A percentile compares a stretch with the other conserved stretches of the same genome.
phyloP scores from a whole-genome alignment of 371 early-diverging fungal genomes.

The Mortierella sp. region DNA sequence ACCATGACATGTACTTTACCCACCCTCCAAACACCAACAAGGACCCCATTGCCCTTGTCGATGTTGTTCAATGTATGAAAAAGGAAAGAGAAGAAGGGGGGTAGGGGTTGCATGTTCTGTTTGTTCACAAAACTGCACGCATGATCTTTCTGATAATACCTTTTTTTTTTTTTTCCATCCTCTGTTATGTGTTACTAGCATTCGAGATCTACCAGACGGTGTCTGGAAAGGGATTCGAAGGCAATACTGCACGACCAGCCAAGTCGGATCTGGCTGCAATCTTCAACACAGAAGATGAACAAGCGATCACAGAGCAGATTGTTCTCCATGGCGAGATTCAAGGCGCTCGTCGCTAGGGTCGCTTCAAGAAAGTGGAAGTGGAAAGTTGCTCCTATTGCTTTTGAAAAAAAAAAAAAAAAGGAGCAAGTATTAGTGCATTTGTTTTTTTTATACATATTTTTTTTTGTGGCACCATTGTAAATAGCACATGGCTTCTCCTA shows the following conservation, averaged over 20 bases:
- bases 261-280: constrained; percentile 29
- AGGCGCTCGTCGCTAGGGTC: neutral
- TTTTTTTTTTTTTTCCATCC: neutral
- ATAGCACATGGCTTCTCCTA: neutral
- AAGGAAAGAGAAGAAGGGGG: no score
- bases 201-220: constrained; percentile 36
- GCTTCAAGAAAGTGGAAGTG: no score
- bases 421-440: neutral
- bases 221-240: constrained; percentile 43
- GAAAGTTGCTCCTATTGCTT: no score
- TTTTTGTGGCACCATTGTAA: neutral
- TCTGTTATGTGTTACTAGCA: constrained; percentile 7
- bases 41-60: constrained; percentile 27
- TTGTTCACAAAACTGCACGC: constrained; percentile 2
- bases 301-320: constrained; percentile 34
- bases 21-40: no score
- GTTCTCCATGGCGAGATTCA: constrained; percentile 46
- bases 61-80: constrained; percentile 42
- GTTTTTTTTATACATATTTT: no score
- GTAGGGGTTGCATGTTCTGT: neutral
- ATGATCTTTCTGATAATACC: neutral
- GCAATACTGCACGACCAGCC: constrained; percentile 28
- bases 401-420: constrained; percentile 12
- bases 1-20: constrained; percentile 8
- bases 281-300: constrained; percentile 33